Base-by-base conservation (phyloP, 208 protist genomes). In the Acanthamoeba castellanii region DNA sequence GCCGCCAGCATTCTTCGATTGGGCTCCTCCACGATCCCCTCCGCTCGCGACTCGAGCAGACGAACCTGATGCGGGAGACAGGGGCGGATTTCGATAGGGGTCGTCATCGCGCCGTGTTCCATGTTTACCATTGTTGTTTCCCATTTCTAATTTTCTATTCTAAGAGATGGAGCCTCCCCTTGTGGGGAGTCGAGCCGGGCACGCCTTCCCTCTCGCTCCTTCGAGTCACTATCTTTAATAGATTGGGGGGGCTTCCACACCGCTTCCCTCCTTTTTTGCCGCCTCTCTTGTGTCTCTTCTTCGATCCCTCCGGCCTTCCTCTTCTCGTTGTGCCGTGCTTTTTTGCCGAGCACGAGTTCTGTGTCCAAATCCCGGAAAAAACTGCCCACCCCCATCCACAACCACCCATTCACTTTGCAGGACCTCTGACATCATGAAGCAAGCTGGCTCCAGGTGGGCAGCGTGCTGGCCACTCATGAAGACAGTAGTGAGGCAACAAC, bases 71-170 rank as follows among this genome's bases (percentile, higher is more conserved):
- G 27, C 14, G 27, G 55, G 47, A 57, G 55, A 68, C 37, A 37
- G 16, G 16, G 84, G 50, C 13, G 0, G 52, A 64, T 50, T 72
- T 68, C 52, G 84, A 5, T 90, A 25, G 70, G 70, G 61, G 66
- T 74, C 66, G 2, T 74, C 66, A 74, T 74, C 66, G 30, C 66
- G 66, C 66, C 32, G 27, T 74, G n/a, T 30, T 74, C 84, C 84
- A 45, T 72, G 59, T 50, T 91, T 91, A 0, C 1, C 30, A 32
- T n/a, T 30, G 34, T 91, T 91, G 55, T 91, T 91, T 52, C 84
- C 84, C 84, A 91, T 91, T 91, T 91, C 47, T 9, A 30, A 34
- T 74, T 74, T 0, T 37, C 66, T 25, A 3, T 30, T 20, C 7
- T 20, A 7, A 30, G 22, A 66, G 27, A 66, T 66, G 5, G 27